Conservation (phyloP, 2,329 filamentous ascomycete genomes). For the Rhinocladiella similis region DNA sequence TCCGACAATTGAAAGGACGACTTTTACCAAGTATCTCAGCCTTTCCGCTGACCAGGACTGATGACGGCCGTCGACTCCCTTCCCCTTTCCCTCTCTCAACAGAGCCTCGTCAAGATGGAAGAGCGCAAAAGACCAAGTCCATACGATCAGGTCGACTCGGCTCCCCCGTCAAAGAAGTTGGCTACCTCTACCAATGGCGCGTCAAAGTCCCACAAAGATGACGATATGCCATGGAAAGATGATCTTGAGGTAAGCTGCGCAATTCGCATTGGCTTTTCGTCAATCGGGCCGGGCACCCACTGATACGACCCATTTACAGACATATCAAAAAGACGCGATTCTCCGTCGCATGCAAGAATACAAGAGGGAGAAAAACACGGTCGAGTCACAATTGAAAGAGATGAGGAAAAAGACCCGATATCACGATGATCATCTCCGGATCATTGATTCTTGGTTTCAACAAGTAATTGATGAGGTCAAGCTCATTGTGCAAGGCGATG, state of each 20-base stretch:
- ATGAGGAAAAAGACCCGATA: slow-evolving; percentile 74
- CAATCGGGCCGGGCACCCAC: too few relatives aligned
- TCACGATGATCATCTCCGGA: slow-evolving; percentile 89
- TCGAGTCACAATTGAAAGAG: slow-evolving; percentile 79
- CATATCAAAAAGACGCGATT: slow-evolving; percentile 94
- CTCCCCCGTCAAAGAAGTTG: slow-evolving; percentile 88
- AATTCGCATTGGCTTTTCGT: too few relatives aligned
- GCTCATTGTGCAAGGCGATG: slow-evolving; percentile 25
- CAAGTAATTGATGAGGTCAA: slow-evolving; percentile 68
- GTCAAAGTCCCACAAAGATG: slow-evolving; percentile 60
- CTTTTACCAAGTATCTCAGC: slow-evolving; percentile 5
- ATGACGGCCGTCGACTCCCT: slow-evolving; percentile 81
- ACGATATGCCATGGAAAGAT: slow-evolving; percentile 70
- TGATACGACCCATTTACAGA: slow-evolving; percentile 50
- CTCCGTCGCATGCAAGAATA: slow-evolving; percentile 97
- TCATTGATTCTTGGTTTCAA: slow-evolving; percentile 90
- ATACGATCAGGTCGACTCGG: slow-evolving; percentile 75
- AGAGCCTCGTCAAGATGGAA: slow-evolving; percentile 92
- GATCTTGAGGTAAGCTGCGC: slow-evolving; percentile 67
- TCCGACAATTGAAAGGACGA: slow-evolving; percentile 6
- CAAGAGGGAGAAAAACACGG: slow-evolving; percentile 80
- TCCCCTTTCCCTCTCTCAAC: slow-evolving; percentile 69
- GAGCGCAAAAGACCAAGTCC: slow-evolving; percentile 95
- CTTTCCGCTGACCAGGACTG: slow-evolving; percentile 56
- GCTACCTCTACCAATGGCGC: slow-evolving; percentile 73